These are phyloP conservation scores for Penicillium chermesinum DNA, from an alignment of 495 filamentous ascomycete genomes.

Conservation along the genomic window DNA sequence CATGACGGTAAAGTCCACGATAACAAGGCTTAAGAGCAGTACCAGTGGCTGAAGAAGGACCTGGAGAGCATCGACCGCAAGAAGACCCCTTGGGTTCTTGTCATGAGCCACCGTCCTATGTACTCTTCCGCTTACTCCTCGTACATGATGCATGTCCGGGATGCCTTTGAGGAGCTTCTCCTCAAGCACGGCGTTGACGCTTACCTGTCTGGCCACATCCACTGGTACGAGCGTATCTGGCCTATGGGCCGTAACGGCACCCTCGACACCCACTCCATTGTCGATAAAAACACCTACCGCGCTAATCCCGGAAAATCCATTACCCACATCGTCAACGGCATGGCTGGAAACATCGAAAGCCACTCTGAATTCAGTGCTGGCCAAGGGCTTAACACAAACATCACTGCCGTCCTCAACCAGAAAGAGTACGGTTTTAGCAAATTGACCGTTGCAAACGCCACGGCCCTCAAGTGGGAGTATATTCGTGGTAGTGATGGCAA, in stretches of 20 bases:
- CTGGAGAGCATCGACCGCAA: conserved; percentile 42
- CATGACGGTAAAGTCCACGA: conserved; percentile 31
- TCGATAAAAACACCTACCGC: conserved; percentile 41
- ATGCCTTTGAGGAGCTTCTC: conserved; percentile 51
- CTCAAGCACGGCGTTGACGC: conserved; percentile 54
- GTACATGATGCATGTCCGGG: conserved; percentile 41
- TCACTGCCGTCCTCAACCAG: conserved; percentile 45
- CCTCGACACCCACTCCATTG: conserved; percentile 32
- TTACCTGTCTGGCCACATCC: conserved; percentile 53
- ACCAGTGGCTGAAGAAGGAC: conserved; percentile 45
- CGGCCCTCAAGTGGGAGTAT: conserved; percentile 40
- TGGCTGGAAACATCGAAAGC: conserved; percentile 43
- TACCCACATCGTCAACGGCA: conserved; percentile 48
- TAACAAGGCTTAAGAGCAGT: conserved; percentile 44
- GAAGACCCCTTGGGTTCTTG: conserved; percentile 52
- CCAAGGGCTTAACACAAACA: conserved; percentile 29
- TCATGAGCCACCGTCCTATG: conserved; percentile 56
- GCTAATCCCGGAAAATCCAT: conserved; percentile 36
- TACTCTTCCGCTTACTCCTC: conserved; percentile 37
- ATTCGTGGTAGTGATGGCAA: conserved; percentile 40
- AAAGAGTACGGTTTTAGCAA: conserved; percentile 46
- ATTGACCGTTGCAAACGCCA: conserved; percentile 40
- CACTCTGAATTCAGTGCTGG: conserved; percentile 32
- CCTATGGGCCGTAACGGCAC: conserved; percentile 33
- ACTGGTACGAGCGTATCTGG: conserved; percentile 48